A percentile compares a stretch with the other conserved stretches of the same genome.
Conservation (phyloP, 176 grass and related monocot genomes). For the Raddia guianensis region DNA sequence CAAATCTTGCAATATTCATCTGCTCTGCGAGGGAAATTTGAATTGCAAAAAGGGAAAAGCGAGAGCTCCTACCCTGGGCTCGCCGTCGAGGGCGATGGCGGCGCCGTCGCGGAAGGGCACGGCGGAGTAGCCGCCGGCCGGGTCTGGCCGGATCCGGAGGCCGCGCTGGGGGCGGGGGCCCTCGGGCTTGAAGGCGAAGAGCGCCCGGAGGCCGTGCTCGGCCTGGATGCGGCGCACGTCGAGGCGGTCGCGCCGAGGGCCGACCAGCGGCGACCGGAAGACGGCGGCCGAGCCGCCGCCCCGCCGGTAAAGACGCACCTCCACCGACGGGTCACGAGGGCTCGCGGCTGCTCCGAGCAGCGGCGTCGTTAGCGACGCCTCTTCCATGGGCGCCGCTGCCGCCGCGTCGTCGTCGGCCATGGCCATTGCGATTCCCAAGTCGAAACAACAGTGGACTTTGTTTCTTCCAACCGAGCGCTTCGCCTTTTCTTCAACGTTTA, state of each 20-base stretch:
- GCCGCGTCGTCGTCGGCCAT: constrained; percentile 23
- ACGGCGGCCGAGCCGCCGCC: constrained; percentile 52
- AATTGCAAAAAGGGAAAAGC: not conserved
- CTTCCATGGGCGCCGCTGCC: not conserved
- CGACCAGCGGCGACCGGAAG: constrained; percentile 55
- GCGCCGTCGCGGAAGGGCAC: constrained; percentile 63
- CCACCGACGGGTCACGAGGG: constrained; percentile 45
- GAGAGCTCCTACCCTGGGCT: constrained; percentile 46
- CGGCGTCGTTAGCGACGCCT: constrained; percentile 25
- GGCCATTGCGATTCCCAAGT: not conserved
- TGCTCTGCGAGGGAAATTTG: not conserved
- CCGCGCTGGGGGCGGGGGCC: constrained; percentile 34
- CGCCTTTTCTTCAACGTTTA: too few relatives aligned
- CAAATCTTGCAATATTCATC: not conserved
- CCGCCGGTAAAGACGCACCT: constrained; percentile 67
- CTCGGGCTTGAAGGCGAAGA: constrained; percentile 63
- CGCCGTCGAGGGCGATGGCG: constrained; percentile 68
- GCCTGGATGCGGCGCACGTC: constrained; percentile 64
- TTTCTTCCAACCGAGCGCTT: too few relatives aligned
- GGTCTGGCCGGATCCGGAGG: constrained; percentile 59
- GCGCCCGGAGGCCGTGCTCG: constrained; percentile 47
- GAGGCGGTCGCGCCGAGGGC: constrained; percentile 57
- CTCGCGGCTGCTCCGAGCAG: constrained; percentile 29
- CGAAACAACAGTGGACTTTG: too few relatives aligned
- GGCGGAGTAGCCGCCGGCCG: constrained; percentile 48